Conservation (phyloP, 768 basidiomycete genomes). For the Phylloporus arenicola region DNA sequence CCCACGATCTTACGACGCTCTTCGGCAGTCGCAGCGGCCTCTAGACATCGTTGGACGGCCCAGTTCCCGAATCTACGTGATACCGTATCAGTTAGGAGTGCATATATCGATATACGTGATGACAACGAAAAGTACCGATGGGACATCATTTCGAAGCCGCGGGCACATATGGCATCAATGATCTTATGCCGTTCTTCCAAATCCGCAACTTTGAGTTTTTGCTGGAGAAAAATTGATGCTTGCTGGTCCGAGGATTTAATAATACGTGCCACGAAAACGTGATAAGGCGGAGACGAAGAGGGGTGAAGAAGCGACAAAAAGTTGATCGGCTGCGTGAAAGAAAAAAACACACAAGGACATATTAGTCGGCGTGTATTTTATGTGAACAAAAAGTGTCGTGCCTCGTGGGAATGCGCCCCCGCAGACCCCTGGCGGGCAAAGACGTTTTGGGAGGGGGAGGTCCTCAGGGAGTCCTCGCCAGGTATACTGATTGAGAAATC, state of each 20-base stretch:
- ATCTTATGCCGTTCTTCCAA: slow-evolving; percentile 73
- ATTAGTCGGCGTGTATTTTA: slow-evolving; percentile 9
- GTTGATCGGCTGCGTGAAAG: slow-evolving; percentile 66
- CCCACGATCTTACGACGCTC: slow-evolving; percentile 75
- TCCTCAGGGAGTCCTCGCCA: slow-evolving; percentile 27
- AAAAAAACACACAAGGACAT: slow-evolving; percentile 10
- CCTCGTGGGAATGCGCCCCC: slow-evolving; percentile 46
- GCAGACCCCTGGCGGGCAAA: slow-evolving; percentile 26
- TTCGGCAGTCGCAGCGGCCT: slow-evolving; percentile 68
- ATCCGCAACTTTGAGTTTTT: slow-evolving; percentile 85
- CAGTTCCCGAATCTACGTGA: slow-evolving; percentile 77
- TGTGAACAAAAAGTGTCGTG: slow-evolving; percentile 24
- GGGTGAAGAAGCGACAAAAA: slow-evolving; percentile 82
- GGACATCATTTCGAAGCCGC: slow-evolving; percentile 91
- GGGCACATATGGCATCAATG: slow-evolving; percentile 78
- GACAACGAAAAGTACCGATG: slow-evolving; percentile 47
- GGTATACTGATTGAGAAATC: slow-evolving; percentile 23
- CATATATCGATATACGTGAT: background rate
- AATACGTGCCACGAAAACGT: slow-evolving; percentile 75
- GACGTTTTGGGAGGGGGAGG: slow-evolving; percentile 22
- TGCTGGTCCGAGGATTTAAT: slow-evolving; percentile 89
- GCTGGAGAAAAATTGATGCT: slow-evolving; percentile 85
- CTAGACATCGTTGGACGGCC: slow-evolving; percentile 85
- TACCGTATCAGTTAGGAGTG: slow-evolving; percentile 5
- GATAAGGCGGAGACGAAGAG: slow-evolving; percentile 79